A percentile compares a stretch with the other conserved stretches of the same genome.
Evolutionary conservation across 441 rosid species (phyloP).

Genomic region (Jatropha podagrica): DNA sequence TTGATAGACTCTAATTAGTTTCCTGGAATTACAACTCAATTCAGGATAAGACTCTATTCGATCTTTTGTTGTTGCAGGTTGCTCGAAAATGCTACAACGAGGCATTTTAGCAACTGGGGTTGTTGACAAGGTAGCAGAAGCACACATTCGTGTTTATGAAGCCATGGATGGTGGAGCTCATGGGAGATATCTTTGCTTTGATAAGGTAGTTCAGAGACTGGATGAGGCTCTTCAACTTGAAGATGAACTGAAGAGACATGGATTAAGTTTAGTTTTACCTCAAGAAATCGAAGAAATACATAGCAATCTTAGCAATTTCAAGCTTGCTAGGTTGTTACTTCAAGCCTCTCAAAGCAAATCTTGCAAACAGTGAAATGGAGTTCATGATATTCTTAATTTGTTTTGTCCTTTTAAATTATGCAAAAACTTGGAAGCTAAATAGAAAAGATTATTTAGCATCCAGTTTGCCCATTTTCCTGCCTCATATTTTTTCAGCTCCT

Average conservation of each 20-base stretch:
- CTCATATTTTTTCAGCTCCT: no score
- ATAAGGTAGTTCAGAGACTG: constrained; percentile 23
- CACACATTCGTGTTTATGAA: constrained; percentile 34
- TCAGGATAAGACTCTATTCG: neutral
- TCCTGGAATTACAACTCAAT: no score
- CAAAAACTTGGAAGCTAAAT: no score
- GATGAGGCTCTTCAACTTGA: constrained; percentile 36
- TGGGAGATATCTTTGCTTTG: constrained; percentile 39
- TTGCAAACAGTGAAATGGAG: constrained; percentile 1
- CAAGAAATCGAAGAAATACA: constrained; percentile 22
- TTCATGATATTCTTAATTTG: no score
- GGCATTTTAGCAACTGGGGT: constrained; percentile 33
- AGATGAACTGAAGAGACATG: constrained; percentile 23
- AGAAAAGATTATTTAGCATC: no score
- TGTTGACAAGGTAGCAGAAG: constrained; percentile 35
- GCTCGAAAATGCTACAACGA: constrained; percentile 30
- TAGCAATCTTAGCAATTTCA: constrained; percentile 30
- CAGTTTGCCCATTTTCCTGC: no score
- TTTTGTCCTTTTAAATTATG: no score
- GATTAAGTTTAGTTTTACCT: constrained; percentile 5
- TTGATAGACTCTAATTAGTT: no score
- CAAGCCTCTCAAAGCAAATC: constrained; percentile 21
- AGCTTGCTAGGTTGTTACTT: constrained; percentile 26
- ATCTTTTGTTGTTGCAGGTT: constrained; percentile 16
- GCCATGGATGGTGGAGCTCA: constrained; percentile 38